A percentile compares a stretch with the other conserved stretches of the same genome.
Evolutionary conservation across 805 yeast species (phyloP).

Genomic region (Wickerhamiella bombiphila): DNA sequence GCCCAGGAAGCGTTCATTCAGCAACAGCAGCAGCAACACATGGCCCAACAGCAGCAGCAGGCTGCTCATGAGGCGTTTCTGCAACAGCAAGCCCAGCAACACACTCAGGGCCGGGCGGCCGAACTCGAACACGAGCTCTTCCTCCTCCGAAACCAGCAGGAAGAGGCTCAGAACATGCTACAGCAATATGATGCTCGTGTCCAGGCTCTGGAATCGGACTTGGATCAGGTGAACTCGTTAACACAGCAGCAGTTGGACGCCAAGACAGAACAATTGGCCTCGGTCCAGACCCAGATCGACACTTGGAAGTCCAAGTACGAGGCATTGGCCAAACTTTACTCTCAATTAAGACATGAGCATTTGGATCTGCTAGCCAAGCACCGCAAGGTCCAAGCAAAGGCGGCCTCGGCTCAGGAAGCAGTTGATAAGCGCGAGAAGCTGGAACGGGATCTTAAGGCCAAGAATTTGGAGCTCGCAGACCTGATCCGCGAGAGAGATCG

Average conservation of each 20-base stretch:
- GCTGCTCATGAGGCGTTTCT: constrained; percentile 55
- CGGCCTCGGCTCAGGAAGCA: constrained; percentile 81
- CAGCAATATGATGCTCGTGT: constrained; percentile 82
- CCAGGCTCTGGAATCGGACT: constrained; percentile 62
- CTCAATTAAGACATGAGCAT: constrained; percentile 87
- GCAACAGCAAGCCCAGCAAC: constrained; percentile 57
- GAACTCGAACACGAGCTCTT: constrained; percentile 71
- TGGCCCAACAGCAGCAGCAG: constrained; percentile 53
- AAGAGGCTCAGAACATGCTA: constrained; percentile 67
- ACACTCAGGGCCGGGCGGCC: constrained; percentile 63
- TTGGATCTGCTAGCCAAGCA: constrained; percentile 60
- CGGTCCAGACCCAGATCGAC: constrained; percentile 57
- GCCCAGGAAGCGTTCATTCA: constrained; percentile 56
- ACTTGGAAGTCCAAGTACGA: constrained; percentile 82
- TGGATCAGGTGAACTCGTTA: constrained; percentile 42
- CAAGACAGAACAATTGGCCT: constrained; percentile 56
- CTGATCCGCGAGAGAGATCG: constrained; percentile 80
- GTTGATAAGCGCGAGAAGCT: constrained; percentile 66
- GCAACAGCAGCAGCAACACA: constrained; percentile 54
- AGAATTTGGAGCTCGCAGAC: constrained; percentile 77
- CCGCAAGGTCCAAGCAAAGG: constrained; percentile 72
- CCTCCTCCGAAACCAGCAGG: constrained; percentile 64
- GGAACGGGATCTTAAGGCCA: constrained; percentile 71
- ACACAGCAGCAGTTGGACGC: constrained; percentile 60
- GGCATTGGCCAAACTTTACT: constrained; percentile 72